Evolutionary conservation across 345 rosid species (phyloP).

Genomic region (Citrus sp.): DNA sequence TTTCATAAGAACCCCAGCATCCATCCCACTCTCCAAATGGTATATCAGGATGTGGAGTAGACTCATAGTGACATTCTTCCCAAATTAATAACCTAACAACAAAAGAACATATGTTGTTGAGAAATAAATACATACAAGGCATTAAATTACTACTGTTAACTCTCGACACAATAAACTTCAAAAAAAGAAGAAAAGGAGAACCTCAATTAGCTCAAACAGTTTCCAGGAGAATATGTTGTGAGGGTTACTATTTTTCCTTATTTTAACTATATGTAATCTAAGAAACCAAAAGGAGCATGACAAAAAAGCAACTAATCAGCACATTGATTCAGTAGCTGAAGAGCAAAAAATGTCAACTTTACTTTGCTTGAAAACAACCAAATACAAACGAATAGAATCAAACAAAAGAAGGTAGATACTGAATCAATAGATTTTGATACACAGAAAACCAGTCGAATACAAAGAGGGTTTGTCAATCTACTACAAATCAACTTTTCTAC

Average conservation of each 20-base stretch:
- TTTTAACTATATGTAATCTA: neutral
- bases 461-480: conserved; percentile 30
- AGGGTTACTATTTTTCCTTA: neutral
- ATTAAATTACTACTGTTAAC: neutral
- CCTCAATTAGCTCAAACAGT: neutral
- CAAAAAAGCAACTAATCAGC: conserved; percentile 18
- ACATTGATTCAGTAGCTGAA: conserved; percentile 12
- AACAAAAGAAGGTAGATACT: conserved; percentile 23
- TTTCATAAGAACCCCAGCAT: conserved; percentile 28
- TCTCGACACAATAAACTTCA: neutral
- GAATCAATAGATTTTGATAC: conserved; percentile 22
- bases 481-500: conserved; percentile 38
- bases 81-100: conserved; percentile 77
- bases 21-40: conserved; percentile 45
- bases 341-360: conserved; percentile 10
- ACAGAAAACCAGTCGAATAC: conserved; percentile 26
- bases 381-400: conserved; percentile 16
- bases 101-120: neutral
- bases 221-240: neutral
- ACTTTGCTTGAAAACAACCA: conserved; percentile 17
- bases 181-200: neutral
- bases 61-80: conserved; percentile 77
- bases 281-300: conserved; percentile 20
- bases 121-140: neutral
- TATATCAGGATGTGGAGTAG: conserved; percentile 22